phyloP scores from a whole-genome alignment of 2,329 filamentous ascomycete species.

The Penicillium sp. region DNA sequence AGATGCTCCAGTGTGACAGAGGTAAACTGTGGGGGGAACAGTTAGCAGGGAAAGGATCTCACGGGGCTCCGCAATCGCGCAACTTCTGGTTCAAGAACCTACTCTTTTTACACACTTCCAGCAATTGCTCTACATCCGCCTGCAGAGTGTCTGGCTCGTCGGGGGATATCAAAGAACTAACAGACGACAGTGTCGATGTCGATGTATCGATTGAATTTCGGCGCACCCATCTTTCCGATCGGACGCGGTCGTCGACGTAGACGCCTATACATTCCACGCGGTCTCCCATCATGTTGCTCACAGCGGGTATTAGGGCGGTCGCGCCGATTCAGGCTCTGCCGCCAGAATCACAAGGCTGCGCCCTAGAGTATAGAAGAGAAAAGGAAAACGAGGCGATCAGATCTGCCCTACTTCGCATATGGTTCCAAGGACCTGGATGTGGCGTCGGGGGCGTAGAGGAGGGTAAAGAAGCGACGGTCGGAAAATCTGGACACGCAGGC shows the following conservation, averaged over 20 bases:
- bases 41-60: conserved; percentile 14
- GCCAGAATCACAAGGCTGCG: conserved; percentile 22
- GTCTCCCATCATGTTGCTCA: conserved; percentile 48
- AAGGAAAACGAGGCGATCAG: conserved; percentile 24
- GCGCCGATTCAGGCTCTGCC: conserved; percentile 26
- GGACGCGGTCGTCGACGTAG: conserved; percentile 55
- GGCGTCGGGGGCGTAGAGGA: conserved; percentile 9
- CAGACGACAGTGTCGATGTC: conserved; percentile 35
- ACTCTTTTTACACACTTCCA: conserved; percentile 62
- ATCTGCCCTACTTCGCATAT: conserved; percentile 37
- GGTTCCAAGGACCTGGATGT: conserved; percentile 23
- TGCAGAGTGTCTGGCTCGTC: conserved; percentile 54
- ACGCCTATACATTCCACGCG: conserved; percentile 52
- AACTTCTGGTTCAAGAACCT: conserved; percentile 30
- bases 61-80: neutral
- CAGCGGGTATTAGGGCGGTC: conserved; percentile 15
- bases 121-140: conserved; percentile 56
- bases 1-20: conserved; percentile 59
- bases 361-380: conserved; percentile 20
- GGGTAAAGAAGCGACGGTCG: conserved; percentile 10
- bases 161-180: conserved; percentile 37
- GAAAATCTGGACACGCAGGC: neutral
- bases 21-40: conserved; percentile 53
- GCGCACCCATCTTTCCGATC: conserved; percentile 52
- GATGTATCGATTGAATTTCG: conserved; percentile 38